phyloP scores from a whole-genome alignment of 352 stramenopile genomes.

The Thalassiosira pacifica region DNA sequence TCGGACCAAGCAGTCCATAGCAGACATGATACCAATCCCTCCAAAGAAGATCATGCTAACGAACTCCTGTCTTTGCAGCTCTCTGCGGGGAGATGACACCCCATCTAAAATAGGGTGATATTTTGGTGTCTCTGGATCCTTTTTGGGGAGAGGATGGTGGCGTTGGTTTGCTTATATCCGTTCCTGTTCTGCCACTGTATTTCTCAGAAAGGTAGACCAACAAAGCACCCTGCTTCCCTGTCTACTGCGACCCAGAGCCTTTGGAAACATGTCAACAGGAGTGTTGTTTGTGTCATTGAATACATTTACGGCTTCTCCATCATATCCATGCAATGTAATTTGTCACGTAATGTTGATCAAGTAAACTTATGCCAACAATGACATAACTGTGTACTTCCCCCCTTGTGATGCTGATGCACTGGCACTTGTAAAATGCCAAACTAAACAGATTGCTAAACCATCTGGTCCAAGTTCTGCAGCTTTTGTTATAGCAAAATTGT shows the following conservation, averaged over 20 bases:
- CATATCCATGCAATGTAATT: slow-evolving; percentile 14
- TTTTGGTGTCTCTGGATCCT: slow-evolving; percentile 42
- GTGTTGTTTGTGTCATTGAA: neutral
- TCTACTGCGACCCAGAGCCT: slow-evolving; percentile 44
- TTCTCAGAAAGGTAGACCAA: slow-evolving; percentile 57
- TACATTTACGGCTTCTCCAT: no score
- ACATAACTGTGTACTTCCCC: slow-evolving; percentile 14
- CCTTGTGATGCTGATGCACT: slow-evolving; percentile 30
- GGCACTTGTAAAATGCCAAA: slow-evolving; percentile 18
- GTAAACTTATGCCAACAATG: slow-evolving; percentile 23
- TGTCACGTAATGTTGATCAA: slow-evolving; percentile 39
- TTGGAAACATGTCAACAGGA: slow-evolving; percentile 24
- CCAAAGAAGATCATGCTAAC: slow-evolving; percentile 49
- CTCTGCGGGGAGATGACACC: slow-evolving; percentile 54
- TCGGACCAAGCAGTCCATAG: slow-evolving; percentile 29
- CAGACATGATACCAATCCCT: slow-evolving; percentile 52
- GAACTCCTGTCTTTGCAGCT: slow-evolving; percentile 36
- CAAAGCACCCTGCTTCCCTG: slow-evolving; percentile 35
- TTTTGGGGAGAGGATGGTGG: slow-evolving; percentile 4
- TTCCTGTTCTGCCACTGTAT: slow-evolving; percentile 28
- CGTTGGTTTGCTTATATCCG: neutral
- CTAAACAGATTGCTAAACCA: slow-evolving; percentile 44
- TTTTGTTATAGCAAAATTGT: slow-evolving; percentile 35
- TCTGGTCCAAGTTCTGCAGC: slow-evolving; percentile 46
- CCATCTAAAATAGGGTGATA: slow-evolving; percentile 56